Base-by-base conservation (phyloP, 345 rosid genomes). In the Noccaea caerulescens region DNA sequence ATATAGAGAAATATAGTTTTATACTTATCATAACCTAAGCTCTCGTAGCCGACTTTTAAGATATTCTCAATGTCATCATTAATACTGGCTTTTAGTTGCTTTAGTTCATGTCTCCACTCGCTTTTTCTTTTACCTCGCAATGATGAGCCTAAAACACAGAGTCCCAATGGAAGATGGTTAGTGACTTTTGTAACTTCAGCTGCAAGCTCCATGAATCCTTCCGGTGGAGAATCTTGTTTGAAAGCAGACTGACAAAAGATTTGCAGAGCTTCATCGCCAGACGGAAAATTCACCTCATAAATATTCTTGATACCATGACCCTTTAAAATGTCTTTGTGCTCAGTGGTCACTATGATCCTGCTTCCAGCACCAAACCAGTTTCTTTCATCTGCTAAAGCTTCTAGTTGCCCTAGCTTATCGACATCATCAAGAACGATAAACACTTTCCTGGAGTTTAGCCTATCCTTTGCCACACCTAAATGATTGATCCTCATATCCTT, bases 371-470 rank as follows among this genome's bases (percentile, higher is more conserved):
- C 45, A 64, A 64, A 50, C 56, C 67, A 62, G 10, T 10, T 13
- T 13, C 10, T 41, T 30, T 30, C 30, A 45, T 42, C 10, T 8
- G 67, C 67, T 33, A 62, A 45, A 45, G 67, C 67, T 30, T 46
- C 30, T 62, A 62, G 14, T 32, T 62, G 53, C 54, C 32, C 67
- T 9, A 62, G 2, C 3, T 44, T 45, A 25, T 62, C 67, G 14
- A 54, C 67, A 45, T 62, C 49, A 32, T 62, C 67, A 62, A 45
- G 67, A 62, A 62, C 54, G 13, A 62, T 16, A 9, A 62, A 10
- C 42, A 45, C 67, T 45, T 62, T 62, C 27, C 1, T 7, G 30
- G 30, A 44, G 1, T 62, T 27, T 14, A 62, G 49, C 42, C 67
- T 14, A 13, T 62, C 42, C 27, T 45, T 2, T 9, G 30, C 67